These are phyloP conservation scores for Exophiala oligosperma DNA, from an alignment of 2,329 filamentous ascomycete genomes.

Conservation along the genomic window DNA sequence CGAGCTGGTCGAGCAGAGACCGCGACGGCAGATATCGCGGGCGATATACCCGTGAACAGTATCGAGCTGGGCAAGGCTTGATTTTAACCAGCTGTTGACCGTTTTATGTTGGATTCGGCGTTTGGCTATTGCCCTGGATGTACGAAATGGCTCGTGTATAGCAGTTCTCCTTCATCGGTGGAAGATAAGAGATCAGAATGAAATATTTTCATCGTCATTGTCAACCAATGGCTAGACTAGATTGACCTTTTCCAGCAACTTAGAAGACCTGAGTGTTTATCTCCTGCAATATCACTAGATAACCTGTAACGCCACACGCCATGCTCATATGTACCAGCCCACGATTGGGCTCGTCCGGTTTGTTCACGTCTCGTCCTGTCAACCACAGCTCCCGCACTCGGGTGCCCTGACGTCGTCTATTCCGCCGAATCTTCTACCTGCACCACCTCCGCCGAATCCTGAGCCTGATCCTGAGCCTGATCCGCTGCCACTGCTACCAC, in stretches of 20 bases:
- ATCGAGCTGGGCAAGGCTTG: constrained; percentile 10
- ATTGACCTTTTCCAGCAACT: background rate
- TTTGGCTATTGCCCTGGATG: background rate
- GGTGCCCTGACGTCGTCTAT: constrained; percentile 50
- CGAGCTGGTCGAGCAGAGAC: constrained; percentile 33
- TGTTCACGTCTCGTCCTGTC: constrained; percentile 15
- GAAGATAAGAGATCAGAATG: too few species aligned
- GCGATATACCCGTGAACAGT: constrained; percentile 18
- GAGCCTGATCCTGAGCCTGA: background rate
- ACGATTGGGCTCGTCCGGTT: background rate
- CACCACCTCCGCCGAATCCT: constrained; percentile 33
- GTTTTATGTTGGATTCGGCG: background rate
- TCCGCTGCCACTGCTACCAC: constrained; percentile 29
- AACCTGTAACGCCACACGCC: too few species aligned
- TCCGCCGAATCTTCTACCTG: constrained; percentile 42
- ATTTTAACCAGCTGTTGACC: background rate
- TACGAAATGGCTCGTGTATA: background rate
- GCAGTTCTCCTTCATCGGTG: too few species aligned
- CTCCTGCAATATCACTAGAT: too few species aligned
- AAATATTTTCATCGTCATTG: constrained; percentile 1
- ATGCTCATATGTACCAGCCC: background rate
- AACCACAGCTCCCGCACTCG: constrained; percentile 48
- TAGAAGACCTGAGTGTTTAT: background rate
- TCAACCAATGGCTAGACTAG: constrained; percentile 13
- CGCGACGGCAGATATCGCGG: constrained; percentile 30